phyloP scores from a whole-genome alignment of 108 stramenopile species.

The Skeletonema marinoi region DNA sequence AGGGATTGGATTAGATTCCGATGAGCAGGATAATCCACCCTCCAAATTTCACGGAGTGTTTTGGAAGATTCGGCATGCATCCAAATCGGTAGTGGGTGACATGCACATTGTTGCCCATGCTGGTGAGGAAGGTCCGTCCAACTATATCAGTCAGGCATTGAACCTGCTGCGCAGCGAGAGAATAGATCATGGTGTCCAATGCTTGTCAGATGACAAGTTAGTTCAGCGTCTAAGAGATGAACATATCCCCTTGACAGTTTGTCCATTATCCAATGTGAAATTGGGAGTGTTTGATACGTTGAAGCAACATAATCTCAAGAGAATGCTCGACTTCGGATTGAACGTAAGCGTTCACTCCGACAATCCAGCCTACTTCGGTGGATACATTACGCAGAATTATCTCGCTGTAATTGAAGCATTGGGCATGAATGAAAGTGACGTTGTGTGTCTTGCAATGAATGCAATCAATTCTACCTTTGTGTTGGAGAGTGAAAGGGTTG shows the following conservation, averaged over 20 bases:
- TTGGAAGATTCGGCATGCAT: neutral
- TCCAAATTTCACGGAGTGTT: constrained; percentile 36
- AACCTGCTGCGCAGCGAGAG: constrained; percentile 42
- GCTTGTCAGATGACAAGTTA: constrained; percentile 29
- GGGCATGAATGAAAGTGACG: constrained; percentile 15
- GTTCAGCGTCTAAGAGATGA: constrained; percentile 27
- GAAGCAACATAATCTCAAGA: constrained; percentile 37
- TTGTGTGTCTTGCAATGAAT: constrained; percentile 40
- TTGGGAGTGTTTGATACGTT: constrained; percentile 46
- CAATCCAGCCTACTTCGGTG: constrained; percentile 53
- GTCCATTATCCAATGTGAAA: constrained; percentile 50
- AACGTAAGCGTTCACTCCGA: constrained; percentile 50
- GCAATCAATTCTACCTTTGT: constrained; percentile 32
- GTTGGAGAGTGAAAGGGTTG: constrained; percentile 15
- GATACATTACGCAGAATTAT: constrained; percentile 51
- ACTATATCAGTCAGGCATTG: constrained; percentile 30
- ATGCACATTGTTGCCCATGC: constrained; percentile 39
- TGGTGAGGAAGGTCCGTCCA: constrained; percentile 56
- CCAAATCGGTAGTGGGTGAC: constrained; percentile 22
- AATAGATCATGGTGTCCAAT: constrained; percentile 52
- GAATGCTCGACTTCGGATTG: constrained; percentile 30
- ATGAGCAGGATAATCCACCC: constrained; percentile 40
- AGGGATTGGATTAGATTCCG: constrained; percentile 44
- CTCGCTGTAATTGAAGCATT: constrained; percentile 11
- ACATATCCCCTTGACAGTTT: constrained; percentile 44